These are phyloP conservation scores for Fagus crenata DNA, from an alignment of 306 rosid species.

Conservation along the genomic window DNA sequence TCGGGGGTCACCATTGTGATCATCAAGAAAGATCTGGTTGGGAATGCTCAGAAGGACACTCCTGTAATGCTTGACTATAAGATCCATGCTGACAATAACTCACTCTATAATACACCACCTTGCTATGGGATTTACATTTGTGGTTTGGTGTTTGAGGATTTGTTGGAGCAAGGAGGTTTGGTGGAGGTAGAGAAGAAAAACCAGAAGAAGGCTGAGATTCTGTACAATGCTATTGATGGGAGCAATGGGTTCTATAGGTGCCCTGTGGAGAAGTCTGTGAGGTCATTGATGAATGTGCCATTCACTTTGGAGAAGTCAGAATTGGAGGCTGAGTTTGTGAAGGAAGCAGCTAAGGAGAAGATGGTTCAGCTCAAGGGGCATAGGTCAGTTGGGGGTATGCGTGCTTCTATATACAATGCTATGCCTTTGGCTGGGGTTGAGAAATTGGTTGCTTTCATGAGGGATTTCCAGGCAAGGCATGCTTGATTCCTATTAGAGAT, in stretches of 20 bases:
- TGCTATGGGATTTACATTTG: slow-evolving; percentile 90
- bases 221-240: slow-evolving; percentile 66
- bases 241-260: slow-evolving; percentile 82
- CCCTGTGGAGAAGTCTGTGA: slow-evolving; percentile 84
- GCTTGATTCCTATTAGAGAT: slow-evolving; percentile 37
- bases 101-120: slow-evolving; percentile 92
- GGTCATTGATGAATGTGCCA: slow-evolving; percentile 96
- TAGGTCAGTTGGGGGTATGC: slow-evolving; percentile 93
- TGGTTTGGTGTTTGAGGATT: slow-evolving; percentile 89
- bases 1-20: slow-evolving; percentile 94
- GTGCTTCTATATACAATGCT: slow-evolving; percentile 95
- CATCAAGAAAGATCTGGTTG: slow-evolving; percentile 79
- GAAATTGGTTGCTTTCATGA: slow-evolving; percentile 92
- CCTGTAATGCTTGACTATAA: slow-evolving; percentile 93
- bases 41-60: slow-evolving; percentile 62
- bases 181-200: slow-evolving; percentile 87
- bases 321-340: slow-evolving; percentile 79
- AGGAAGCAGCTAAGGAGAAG: slow-evolving; percentile 87
- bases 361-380: slow-evolving; percentile 99
- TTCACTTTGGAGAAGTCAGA: slow-evolving; percentile 86
- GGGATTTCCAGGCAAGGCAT: slow-evolving; percentile 81
- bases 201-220: slow-evolving; percentile 66
- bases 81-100: slow-evolving; percentile 80
- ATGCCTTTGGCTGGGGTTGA: slow-evolving; percentile 98
- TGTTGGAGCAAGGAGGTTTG: slow-evolving; percentile 86